Base-by-base conservation (phyloP, 371 early-diverging fungal genomes). In the Saksenaea vasiformis region DNA sequence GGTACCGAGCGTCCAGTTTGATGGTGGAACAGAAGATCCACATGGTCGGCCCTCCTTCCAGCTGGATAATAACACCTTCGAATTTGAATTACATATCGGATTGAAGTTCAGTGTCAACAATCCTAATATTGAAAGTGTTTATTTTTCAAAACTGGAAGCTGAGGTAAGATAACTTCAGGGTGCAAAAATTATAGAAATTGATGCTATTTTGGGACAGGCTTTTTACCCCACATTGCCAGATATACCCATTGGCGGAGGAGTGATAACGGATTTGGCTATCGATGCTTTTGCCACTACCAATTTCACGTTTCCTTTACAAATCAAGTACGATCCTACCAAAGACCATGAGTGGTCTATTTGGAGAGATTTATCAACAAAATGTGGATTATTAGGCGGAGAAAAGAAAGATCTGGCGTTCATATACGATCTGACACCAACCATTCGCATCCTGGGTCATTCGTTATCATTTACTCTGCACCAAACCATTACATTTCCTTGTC, bases 221-320 rank as follows among this genome's bases (percentile, higher is more conserved):
- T 82, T 66, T 64, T 79, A 82, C 35, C 79, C 83, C 15, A 68
- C 69, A 5, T 34, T 35, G 3, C 70, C 72, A 11, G 13, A 15
- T 2, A 60, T 66, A 2, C 61, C 75, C 1, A 67, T 82, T 17
- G 79, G 83, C 8, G 79, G 79, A 22, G 83, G 83, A 17, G 56
- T 61, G 0, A 26, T 79, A 26, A 56, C 55, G 24, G 39, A 76
- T 7, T 62, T 73, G 31, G 56, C 58, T 14, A 76, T 82, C 61
- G 64, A 72, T 1, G 54, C 64, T 3, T 55, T 73, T 19, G 58
- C 77, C 0, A 75, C 69, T 9, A 71, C 67, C 22, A 62, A 66
- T 54, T 69, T 82, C 47, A 64, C 57, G 1, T 79, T 82, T 60
- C 78, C 79, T 10, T 72, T 82, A 56, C 13, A 51, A 1, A 69